A percentile compares a stretch with the other conserved stretches of the same genome.
These are phyloP conservation scores for Mikania micrantha DNA, from an alignment of 129 eudicot genomes.

Conservation along the genomic window DNA sequence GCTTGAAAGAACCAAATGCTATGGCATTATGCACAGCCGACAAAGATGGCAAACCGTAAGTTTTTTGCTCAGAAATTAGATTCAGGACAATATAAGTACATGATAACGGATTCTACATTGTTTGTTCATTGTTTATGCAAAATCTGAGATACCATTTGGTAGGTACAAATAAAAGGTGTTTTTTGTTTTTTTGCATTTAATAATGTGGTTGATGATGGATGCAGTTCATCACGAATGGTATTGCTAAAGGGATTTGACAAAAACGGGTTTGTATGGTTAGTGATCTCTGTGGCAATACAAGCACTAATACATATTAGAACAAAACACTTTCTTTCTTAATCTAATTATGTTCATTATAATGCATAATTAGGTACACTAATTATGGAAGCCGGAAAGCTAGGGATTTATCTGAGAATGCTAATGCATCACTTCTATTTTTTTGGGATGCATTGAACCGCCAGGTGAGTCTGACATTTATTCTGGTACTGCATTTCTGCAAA, in stretches of 20 bases:
- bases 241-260: slow-evolving; percentile 88
- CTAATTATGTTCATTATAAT: background rate
- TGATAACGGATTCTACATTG: background rate
- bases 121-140: background rate
- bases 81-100: background rate
- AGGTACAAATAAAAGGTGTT: background rate
- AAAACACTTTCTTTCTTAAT: background rate
- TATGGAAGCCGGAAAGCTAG: slow-evolving; percentile 83
- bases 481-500: background rate
- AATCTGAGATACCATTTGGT: background rate
- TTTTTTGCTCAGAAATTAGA: background rate
- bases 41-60: slow-evolving; percentile 84
- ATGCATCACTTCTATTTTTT: slow-evolving; percentile 77
- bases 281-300: slow-evolving; percentile 15
- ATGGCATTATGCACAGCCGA: slow-evolving; percentile 86
- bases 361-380: slow-evolving; percentile 70
- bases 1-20: slow-evolving; percentile 91
- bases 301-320: background rate
- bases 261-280: slow-evolving; percentile 96
- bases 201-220: slow-evolving; percentile 8
- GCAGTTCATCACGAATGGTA: slow-evolving; percentile 97
- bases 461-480: slow-evolving; percentile 31
- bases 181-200: background rate
- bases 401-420: slow-evolving; percentile 73
- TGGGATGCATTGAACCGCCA: slow-evolving; percentile 89